phyloP scores from a whole-genome alignment of 1,139 yeast genomes.

The Debaryomycetaceae sp. region DNA sequence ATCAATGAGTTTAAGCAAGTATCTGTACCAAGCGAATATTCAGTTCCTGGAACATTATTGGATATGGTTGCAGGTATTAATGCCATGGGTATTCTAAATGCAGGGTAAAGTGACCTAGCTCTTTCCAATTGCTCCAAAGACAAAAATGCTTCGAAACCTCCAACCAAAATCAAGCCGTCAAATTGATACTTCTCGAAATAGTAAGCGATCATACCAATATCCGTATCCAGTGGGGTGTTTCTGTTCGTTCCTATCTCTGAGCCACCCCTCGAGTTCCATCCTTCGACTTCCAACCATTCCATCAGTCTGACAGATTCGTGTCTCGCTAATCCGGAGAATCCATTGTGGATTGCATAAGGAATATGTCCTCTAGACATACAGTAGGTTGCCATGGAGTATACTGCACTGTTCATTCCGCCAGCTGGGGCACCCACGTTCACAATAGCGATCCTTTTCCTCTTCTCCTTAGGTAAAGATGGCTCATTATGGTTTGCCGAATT shows the following conservation, averaged over 20 bases:
- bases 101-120: slow-evolving; percentile 63
- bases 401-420: slow-evolving; percentile 77
- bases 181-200: slow-evolving; percentile 69
- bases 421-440: slow-evolving; percentile 83
- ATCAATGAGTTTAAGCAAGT: slow-evolving; percentile 75
- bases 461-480: slow-evolving; percentile 49
- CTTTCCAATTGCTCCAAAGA: slow-evolving; percentile 65
- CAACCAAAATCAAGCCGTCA: slow-evolving; percentile 71
- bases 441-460: slow-evolving; percentile 64
- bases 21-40: slow-evolving; percentile 74
- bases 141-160: slow-evolving; percentile 78
- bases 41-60: slow-evolving; percentile 82
- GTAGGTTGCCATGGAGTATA: slow-evolving; percentile 69
- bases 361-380: slow-evolving; percentile 74
- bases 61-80: slow-evolving; percentile 81
- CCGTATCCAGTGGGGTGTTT: slow-evolving; percentile 61
- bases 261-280: slow-evolving; percentile 75
- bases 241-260: slow-evolving; percentile 82
- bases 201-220: slow-evolving; percentile 71
- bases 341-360: slow-evolving; percentile 71
- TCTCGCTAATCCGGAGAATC: slow-evolving; percentile 73
- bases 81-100: slow-evolving; percentile 75
- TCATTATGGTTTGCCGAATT: slow-evolving; percentile 63
- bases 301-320: slow-evolving; percentile 65
- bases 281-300: slow-evolving; percentile 66